A percentile compares a stretch with the other conserved stretches of the same genome.
phyloP scores from a whole-genome alignment of 1,284 basidiomycete species.

The Cystobasidium pallidum region DNA sequence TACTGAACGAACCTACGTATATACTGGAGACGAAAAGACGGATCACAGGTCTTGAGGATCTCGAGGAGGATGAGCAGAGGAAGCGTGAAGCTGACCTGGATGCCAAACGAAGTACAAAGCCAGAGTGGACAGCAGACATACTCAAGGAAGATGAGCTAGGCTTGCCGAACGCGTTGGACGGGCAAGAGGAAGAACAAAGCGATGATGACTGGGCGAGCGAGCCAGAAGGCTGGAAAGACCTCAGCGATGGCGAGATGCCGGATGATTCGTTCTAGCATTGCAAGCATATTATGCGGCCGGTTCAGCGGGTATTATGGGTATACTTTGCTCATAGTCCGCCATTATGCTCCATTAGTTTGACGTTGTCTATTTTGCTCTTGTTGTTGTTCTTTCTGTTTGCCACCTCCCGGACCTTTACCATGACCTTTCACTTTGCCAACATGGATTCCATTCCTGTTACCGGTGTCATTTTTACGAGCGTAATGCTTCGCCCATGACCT shows the following conservation, averaged over 20 bases:
- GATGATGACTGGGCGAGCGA: conserved; percentile 47
- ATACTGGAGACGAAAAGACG: conserved; percentile 3
- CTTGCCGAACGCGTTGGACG: neutral
- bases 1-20: conserved; percentile 42
- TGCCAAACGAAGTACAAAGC: neutral
- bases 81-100: neutral
- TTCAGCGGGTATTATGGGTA: neutral
- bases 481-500: conserved; percentile 51
- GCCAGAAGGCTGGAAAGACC: conserved; percentile 45
- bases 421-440: conserved; percentile 26
- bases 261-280: conserved; percentile 8
- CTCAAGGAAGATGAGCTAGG: neutral
- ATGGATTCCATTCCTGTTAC: conserved; percentile 15
- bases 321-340: no score
- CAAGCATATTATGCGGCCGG: neutral
- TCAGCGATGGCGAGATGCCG: conserved; percentile 41
- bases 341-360: conserved; percentile 8
- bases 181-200: conserved; percentile 16
- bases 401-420: conserved; percentile 10
- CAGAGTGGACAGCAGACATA: neutral
- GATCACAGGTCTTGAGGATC: conserved; percentile 37
- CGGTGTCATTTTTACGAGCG: conserved; percentile 25
- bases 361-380: conserved; percentile 23
- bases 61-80: conserved; percentile 39
- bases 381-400: conserved; percentile 18